These are phyloP conservation scores for Eucommia ulmoides DNA, from an alignment of 257 asterid species.

Conservation along the genomic window DNA sequence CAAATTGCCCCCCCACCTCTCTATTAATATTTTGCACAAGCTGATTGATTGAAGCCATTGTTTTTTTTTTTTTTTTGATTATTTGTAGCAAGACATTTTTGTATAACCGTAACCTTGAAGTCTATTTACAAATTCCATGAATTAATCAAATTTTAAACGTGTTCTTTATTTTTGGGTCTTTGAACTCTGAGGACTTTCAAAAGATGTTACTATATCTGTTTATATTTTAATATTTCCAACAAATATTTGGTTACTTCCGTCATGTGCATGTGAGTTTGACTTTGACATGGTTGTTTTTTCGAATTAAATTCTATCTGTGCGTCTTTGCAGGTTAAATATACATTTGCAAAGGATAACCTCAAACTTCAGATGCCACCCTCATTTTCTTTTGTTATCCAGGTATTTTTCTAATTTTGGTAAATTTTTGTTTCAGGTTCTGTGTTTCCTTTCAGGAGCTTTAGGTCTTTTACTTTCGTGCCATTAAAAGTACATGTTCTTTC, in stretches of 20 bases:
- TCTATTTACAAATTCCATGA: too few relatives aligned
- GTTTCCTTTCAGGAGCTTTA: background rate
- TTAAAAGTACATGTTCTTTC: background rate
- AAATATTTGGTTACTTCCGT: background rate
- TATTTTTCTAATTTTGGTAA: conserved; percentile 3
- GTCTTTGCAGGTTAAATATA: conserved; percentile 52
- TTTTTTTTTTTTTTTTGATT: background rate
- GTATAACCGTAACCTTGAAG: too few relatives aligned
- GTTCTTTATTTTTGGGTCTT: background rate
- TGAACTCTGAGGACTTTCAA: background rate
- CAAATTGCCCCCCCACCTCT: too few relatives aligned
- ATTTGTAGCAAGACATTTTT: background rate
- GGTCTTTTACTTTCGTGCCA: background rate
- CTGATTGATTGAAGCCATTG: too few relatives aligned
- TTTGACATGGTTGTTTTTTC: background rate
- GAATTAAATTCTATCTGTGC: background rate
- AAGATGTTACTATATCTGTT: background rate
- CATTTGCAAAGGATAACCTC: conserved; percentile 39
- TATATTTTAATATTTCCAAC: too few relatives aligned
- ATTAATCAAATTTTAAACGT: too few relatives aligned
- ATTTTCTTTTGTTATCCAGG: conserved; percentile 77
- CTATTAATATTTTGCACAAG: too few relatives aligned
- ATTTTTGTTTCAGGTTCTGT: background rate
- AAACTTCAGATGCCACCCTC: conserved; percentile 72
- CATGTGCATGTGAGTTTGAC: background rate